Conservation (phyloP, 192 early-diverging fungal species). For the Coemansia sp. region DNA sequence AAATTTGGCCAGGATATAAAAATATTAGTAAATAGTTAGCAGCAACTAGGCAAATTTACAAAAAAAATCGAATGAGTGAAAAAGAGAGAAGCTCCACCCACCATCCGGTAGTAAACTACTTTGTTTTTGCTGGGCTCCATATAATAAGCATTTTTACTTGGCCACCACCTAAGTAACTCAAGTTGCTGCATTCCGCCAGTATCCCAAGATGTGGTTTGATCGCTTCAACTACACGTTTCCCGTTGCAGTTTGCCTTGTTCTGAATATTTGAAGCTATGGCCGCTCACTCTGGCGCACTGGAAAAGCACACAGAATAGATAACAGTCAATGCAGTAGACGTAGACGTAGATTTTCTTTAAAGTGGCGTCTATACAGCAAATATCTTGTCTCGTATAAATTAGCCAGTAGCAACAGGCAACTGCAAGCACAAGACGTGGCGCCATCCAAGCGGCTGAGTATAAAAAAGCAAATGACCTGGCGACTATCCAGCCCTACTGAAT, state of each 20-base stretch:
- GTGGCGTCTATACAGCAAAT: conserved; percentile 6
- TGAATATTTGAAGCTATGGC: not conserved
- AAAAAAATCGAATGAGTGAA: not conserved
- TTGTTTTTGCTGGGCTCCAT: not conserved
- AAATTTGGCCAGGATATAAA: not conserved
- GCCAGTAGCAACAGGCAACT: conserved; percentile 5
- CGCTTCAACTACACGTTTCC: not conserved
- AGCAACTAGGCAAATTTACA: not conserved
- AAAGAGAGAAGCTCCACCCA: not conserved
- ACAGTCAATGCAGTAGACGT: not conserved
- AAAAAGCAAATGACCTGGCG: not conserved
- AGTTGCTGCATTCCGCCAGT: not conserved
- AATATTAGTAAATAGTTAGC: not conserved
- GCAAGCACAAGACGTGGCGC: conserved; percentile 2
- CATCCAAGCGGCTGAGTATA: conserved; percentile 1
- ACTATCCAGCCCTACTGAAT: conserved; percentile 1
- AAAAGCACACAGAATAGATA: not conserved
- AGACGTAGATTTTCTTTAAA: not conserved
- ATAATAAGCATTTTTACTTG: not conserved
- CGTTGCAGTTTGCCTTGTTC: not conserved
- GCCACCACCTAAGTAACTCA: not conserved
- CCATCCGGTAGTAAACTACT: not conserved
- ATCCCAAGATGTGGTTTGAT: not conserved
- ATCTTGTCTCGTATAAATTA: not conserved
- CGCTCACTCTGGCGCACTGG: not conserved